Evolutionary conservation across 768 basidiomycete species (phyloP).

Genomic region (Boletus insuetus): DNA sequence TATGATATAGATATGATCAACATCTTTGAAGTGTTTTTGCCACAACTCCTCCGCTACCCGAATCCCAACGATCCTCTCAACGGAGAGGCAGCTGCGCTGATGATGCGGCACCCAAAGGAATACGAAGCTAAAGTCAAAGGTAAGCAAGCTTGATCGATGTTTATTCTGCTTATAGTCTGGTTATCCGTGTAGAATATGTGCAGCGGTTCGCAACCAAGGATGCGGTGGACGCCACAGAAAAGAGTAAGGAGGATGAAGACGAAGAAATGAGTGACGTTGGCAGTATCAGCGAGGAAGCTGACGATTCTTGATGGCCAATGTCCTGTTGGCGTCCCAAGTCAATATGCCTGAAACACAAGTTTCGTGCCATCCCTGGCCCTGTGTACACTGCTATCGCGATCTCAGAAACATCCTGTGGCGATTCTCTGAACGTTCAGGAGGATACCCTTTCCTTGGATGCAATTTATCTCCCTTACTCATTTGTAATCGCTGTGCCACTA

Average conservation of each 20-base stretch:
- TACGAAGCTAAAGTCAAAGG: slow-evolving; percentile 95
- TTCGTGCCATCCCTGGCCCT: slow-evolving; percentile 6
- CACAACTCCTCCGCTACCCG: slow-evolving; percentile 94
- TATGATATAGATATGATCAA: slow-evolving; percentile 88
- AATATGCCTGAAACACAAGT: slow-evolving; percentile 10
- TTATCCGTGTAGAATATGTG: slow-evolving; percentile 76
- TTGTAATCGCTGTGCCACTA: slow-evolving; percentile 21
- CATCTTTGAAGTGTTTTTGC: slow-evolving; percentile 97
- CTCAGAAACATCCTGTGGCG: slow-evolving; percentile 14
- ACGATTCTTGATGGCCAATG: slow-evolving; percentile 37
- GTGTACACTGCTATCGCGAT: slow-evolving; percentile 16
- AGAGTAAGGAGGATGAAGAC: slow-evolving; percentile 64
- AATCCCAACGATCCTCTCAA: slow-evolving; percentile 98
- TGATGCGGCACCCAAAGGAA: slow-evolving; percentile 96
- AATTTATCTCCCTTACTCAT: slow-evolving; percentile 12
- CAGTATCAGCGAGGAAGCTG: slow-evolving; percentile 65
- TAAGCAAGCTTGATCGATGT: slow-evolving; percentile 30
- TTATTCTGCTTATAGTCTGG: not conserved
- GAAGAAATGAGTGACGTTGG: slow-evolving; percentile 88
- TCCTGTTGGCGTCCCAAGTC: not conserved
- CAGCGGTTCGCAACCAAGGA: slow-evolving; percentile 91
- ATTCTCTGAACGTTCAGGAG: slow-evolving; percentile 17
- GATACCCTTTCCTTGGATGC: slow-evolving; percentile 28
- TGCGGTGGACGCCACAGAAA: slow-evolving; percentile 72
- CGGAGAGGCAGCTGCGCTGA: slow-evolving; percentile 93